Percentiles rank a stretch among this genome's conserved stretches.
These are phyloP conservation scores for Kodamaea alishanica DNA, from an alignment of 1,139 yeast species.

Conservation along the genomic window DNA sequence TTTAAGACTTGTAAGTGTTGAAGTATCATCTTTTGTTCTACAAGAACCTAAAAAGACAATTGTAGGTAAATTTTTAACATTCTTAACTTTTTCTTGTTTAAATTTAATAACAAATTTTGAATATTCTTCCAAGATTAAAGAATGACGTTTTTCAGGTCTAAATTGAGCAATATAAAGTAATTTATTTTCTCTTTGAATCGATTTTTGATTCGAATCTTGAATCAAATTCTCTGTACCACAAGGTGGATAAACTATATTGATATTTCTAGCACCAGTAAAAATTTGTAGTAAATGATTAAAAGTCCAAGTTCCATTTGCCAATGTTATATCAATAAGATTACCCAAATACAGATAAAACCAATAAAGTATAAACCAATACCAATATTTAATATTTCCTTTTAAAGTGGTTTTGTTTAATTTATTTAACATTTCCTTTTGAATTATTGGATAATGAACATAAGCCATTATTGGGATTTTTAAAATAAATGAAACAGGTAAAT, in stretches of 20 bases:
- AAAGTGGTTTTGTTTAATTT: slow-evolving; percentile 43
- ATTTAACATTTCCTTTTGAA: slow-evolving; percentile 79
- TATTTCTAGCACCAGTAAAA: slow-evolving; percentile 46
- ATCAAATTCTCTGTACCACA: slow-evolving; percentile 61
- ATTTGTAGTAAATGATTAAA: slow-evolving; percentile 60
- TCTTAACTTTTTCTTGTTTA: slow-evolving; percentile 19
- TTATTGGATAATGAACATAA: slow-evolving; percentile 91
- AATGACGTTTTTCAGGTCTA: slow-evolving; percentile 92
- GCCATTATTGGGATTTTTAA: slow-evolving; percentile 73
- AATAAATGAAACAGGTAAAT: slow-evolving; percentile 52
- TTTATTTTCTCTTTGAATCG: slow-evolving; percentile 44
- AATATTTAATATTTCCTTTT: slow-evolving; percentile 37
- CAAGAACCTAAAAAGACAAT: slow-evolving; percentile 82
- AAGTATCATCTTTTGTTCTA: slow-evolving; percentile 63
- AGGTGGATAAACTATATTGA: slow-evolving; percentile 76
- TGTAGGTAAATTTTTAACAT: slow-evolving; percentile 36
- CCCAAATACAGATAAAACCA: slow-evolving; percentile 66
- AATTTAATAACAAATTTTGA: slow-evolving; percentile 39
- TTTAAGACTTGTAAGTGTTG: slow-evolving; percentile 51
- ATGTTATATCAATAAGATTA: slow-evolving; percentile 57
- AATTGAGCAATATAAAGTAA: slow-evolving; percentile 86
- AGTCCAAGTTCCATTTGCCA: slow-evolving; percentile 93
- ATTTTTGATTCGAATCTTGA: slow-evolving; percentile 3
- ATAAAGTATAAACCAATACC: slow-evolving; percentile 70
- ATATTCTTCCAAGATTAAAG: slow-evolving; percentile 61